Conservation (phyloP, 768 basidiomycete genomes). For the Auricularia sp. region DNA sequence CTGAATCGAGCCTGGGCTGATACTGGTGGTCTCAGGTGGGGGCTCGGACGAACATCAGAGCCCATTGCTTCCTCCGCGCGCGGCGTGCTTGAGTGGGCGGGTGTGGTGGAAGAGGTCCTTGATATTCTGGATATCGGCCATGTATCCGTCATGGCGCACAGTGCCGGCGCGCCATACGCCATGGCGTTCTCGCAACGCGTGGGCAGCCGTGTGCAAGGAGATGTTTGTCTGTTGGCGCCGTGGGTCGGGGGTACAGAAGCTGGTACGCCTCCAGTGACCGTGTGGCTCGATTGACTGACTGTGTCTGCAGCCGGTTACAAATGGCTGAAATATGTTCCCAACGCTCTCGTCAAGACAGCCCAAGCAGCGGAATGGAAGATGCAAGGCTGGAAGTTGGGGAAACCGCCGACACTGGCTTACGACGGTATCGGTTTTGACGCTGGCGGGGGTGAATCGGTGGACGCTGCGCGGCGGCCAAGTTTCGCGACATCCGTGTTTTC, state of each 20-base stretch:
- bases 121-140: constrained; percentile 66
- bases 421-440: constrained; percentile 80
- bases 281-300: constrained; percentile 11
- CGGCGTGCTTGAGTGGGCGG: constrained; percentile 85
- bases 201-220: constrained; percentile 68
- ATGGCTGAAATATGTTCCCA: constrained; percentile 95
- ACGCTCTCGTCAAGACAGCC: constrained; percentile 84
- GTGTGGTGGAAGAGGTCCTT: constrained; percentile 82
- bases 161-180: constrained; percentile 91
- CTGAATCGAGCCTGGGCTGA: constrained; percentile 11
- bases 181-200: constrained; percentile 74
- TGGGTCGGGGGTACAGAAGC: constrained; percentile 92
- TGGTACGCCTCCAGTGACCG: constrained; percentile 40
- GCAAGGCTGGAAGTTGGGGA: constrained; percentile 95
- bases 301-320: constrained; percentile 62
- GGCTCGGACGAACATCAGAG: constrained; percentile 77
- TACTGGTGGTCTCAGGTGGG: constrained; percentile 53
- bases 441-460: constrained; percentile 23
- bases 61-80: constrained; percentile 52
- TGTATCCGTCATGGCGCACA: constrained; percentile 90
- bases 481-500: constrained; percentile 65
- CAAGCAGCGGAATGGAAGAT: constrained; percentile 97
- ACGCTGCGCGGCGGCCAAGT: constrained; percentile 52
- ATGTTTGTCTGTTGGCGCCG: constrained; percentile 82
- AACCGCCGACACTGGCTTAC: constrained; percentile 76